phyloP scores from a whole-genome alignment of 768 basidiomycete genomes.

The Candolleomyces aberdarensis region DNA sequence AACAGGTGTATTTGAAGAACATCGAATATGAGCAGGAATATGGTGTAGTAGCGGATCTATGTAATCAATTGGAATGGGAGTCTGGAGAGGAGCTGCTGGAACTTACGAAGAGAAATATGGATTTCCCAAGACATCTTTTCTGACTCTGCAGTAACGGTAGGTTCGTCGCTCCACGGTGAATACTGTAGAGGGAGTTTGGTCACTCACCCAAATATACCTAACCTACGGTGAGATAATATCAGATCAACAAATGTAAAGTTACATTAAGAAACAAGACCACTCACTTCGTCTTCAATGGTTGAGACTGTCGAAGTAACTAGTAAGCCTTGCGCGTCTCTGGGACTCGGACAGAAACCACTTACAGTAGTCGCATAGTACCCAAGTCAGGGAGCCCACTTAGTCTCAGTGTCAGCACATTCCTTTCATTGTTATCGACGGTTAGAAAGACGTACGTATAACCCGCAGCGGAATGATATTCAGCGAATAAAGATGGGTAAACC shows the following conservation, averaged over 20 bases:
- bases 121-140: neutral
- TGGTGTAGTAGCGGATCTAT: conserved; percentile 47
- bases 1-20: conserved; percentile 44
- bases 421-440: neutral
- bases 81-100: neutral
- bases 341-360: conserved; percentile 4
- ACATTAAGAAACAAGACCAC: neutral
- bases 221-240: neutral
- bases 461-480: neutral
- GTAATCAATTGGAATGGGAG: neutral
- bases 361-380: conserved; percentile 26
- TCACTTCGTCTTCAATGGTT: neutral
- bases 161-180: neutral
- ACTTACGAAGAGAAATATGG: neutral
- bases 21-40: conserved; percentile 42
- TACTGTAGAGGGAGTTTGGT: neutral
- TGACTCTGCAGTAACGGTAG: neutral
- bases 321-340: neutral
- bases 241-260: neutral
- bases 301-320: neutral
- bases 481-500: neutral
- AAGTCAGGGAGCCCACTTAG: conserved; percentile 8
- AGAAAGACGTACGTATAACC: neutral
- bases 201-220: neutral
- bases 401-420: neutral